Percentiles rank a stretch among this genome's conserved stretches.
Evolutionary conservation across 441 rosid genomes (phyloP).

Genomic region (Mallotus japonicus): DNA sequence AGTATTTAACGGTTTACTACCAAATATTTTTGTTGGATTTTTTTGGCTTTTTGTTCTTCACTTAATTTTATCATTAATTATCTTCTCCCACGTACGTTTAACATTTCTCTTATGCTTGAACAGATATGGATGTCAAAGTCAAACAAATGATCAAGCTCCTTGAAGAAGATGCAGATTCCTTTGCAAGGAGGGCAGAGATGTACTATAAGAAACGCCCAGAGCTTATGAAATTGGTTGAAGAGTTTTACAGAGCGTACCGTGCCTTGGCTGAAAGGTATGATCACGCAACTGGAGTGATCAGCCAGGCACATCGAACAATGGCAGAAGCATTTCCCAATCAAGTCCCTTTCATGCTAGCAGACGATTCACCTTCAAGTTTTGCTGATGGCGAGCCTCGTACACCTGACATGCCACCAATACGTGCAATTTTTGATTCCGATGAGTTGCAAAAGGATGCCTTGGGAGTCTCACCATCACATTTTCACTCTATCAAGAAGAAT

Average conservation of each 20-base stretch:
- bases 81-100: slow-evolving; percentile 4
- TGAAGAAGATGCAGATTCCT: slow-evolving; percentile 99
- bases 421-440: slow-evolving; percentile 48
- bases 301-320: slow-evolving; percentile 89
- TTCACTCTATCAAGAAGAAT: slow-evolving; percentile 47
- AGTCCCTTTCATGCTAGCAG: slow-evolving; percentile 56
- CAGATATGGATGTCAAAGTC: slow-evolving; percentile 96
- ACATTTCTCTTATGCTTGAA: slow-evolving; percentile 29
- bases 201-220: slow-evolving; percentile 96
- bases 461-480: slow-evolving; percentile 43
- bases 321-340: slow-evolving; percentile 94
- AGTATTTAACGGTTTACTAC: not conserved
- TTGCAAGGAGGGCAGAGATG: slow-evolving; percentile 99
- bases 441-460: slow-evolving; percentile 60
- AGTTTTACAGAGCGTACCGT: slow-evolving; percentile 94
- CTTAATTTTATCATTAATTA: not conserved
- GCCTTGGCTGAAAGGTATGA: slow-evolving; percentile 97
- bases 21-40: not conserved
- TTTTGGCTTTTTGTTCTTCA: not conserved
- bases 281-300: slow-evolving; percentile 88
- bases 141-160: slow-evolving; percentile 95
- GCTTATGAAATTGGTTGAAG: slow-evolving; percentile 96
- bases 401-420: slow-evolving; percentile 55
- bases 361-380: slow-evolving; percentile 57
- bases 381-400: slow-evolving; percentile 64